Evolutionary conservation across 441 rosid species (phyloP).

Genomic region (Erodium texanum): DNA sequence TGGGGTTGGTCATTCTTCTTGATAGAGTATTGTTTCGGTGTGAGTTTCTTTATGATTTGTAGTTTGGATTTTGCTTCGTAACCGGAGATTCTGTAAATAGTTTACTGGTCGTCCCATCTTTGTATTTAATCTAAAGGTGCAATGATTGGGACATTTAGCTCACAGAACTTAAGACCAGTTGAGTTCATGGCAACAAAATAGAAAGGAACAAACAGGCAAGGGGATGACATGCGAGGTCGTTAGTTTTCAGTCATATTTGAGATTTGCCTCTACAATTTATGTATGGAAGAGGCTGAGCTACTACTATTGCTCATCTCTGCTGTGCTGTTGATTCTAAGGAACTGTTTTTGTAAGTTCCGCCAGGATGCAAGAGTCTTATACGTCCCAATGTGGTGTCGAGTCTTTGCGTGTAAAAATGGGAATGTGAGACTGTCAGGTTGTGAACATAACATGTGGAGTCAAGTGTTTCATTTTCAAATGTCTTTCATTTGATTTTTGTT

Average conservation of each 20-base stretch:
- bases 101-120: conserved; percentile 18
- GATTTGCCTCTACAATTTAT: not conserved
- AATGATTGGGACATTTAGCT: not conserved
- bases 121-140: not conserved
- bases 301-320: not conserved
- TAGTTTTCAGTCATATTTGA: not conserved
- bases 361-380: not conserved
- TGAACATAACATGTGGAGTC: not conserved
- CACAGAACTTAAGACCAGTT: not conserved
- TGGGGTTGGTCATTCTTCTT: conserved; percentile 6
- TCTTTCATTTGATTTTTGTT: too few species aligned
- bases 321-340: not conserved
- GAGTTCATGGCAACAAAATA: not conserved
- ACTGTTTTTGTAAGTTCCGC: not conserved
- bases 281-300: not conserved
- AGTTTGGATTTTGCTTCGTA: conserved; percentile 11
- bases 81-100: conserved; percentile 35
- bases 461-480: too few species aligned
- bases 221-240: not conserved
- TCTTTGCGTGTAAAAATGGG: not conserved
- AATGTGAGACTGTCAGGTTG: not conserved
- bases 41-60: conserved; percentile 9
- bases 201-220: not conserved
- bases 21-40: not conserved
- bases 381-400: not conserved